Evolutionary conservation across 495 filamentous ascomycete species (phyloP).

Genomic region (Venustampulla echinocandica): DNA sequence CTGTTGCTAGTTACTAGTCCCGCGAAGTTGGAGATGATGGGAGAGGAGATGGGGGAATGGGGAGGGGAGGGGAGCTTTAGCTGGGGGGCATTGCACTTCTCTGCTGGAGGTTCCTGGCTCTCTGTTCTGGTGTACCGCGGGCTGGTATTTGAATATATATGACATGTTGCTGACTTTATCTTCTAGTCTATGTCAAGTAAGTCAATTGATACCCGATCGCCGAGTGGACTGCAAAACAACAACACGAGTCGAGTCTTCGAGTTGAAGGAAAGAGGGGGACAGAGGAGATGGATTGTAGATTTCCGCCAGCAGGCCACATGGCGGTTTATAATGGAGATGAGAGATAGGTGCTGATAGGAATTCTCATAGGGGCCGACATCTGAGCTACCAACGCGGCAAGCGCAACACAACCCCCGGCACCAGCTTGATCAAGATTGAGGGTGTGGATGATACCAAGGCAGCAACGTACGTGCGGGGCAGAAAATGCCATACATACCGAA

Average conservation of each 20-base stretch:
- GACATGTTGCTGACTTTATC: conserved; percentile 30
- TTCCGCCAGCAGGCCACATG: no score
- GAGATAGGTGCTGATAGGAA: conserved; percentile 3
- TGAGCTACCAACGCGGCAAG: conserved; percentile 88
- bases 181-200: conserved; percentile 88
- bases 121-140: conserved; percentile 9
- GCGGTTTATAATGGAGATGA: background rate
- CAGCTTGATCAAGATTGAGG: conserved; percentile 91
- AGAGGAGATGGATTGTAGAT: no score
- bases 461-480: conserved; percentile 64
- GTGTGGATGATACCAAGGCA: conserved; percentile 77
- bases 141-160: conserved; percentile 1
- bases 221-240: conserved; percentile 7
- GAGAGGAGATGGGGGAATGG: no score
- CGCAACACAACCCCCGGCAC: conserved; percentile 77
- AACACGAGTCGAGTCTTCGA: conserved; percentile 1
- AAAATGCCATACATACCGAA: conserved; percentile 1
- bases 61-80: no score
- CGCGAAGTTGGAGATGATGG: no score
- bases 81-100: conserved; percentile 18
- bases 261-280: background rate
- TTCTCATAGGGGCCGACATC: conserved; percentile 69
- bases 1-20: no score
- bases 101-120: conserved; percentile 5
- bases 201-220: conserved; percentile 32